A percentile compares a stretch with the other conserved stretches of the same genome.
Evolutionary conservation across 208 protist genomes (phyloP).

Genomic region (Porcisia hertigi): DNA sequence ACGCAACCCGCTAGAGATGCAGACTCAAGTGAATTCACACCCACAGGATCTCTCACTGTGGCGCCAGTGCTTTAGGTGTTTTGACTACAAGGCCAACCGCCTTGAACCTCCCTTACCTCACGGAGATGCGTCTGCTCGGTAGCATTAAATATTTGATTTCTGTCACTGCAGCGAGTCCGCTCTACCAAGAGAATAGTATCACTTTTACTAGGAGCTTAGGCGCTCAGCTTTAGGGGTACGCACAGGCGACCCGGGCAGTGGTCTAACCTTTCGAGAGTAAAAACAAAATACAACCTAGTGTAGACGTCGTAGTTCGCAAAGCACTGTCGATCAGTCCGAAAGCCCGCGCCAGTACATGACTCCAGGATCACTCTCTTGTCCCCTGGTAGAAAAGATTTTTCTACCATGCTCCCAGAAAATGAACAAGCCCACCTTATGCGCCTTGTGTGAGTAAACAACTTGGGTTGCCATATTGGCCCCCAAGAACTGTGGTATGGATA

Average conservation of each 20-base stretch:
- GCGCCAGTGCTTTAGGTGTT: background rate
- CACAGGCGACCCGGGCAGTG: background rate
- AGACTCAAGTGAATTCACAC: background rate
- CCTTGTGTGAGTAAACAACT: background rate
- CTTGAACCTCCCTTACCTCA: background rate
- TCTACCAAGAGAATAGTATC: too few species aligned
- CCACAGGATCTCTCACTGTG: background rate
- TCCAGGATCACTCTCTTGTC: background rate
- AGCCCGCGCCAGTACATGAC: background rate
- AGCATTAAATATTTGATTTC: background rate
- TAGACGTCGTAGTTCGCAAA: background rate
- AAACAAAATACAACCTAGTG: background rate
- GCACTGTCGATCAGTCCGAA: background rate
- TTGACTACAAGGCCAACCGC: background rate
- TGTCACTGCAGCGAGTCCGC: background rate
- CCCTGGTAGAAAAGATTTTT: background rate
- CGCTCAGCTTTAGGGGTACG: background rate
- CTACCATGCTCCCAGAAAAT: background rate
- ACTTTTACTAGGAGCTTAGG: background rate
- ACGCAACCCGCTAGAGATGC: background rate
- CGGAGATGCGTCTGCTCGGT: background rate
- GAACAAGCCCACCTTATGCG: background rate
- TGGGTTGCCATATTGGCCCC: background rate
- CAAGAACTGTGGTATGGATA: background rate
- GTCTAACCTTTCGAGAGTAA: background rate